Evolutionary conservation across 805 yeast species (phyloP).

Genomic region (Candida qinlingensis): DNA sequence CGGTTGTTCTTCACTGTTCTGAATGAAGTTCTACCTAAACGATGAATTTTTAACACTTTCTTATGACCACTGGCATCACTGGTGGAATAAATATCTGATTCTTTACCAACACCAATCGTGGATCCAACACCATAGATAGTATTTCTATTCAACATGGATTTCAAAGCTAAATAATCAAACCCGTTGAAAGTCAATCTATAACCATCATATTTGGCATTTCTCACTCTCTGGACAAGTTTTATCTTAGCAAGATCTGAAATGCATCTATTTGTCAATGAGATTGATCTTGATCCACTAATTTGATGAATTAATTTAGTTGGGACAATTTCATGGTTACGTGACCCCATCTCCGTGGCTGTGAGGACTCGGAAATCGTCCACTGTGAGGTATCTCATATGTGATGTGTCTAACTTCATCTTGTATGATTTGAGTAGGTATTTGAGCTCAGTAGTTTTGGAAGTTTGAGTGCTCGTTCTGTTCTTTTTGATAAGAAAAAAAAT

Average conservation of each 20-base stretch:
- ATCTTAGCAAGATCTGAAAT: conserved; percentile 85
- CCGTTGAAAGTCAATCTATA: conserved; percentile 86
- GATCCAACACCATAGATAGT: conserved; percentile 75
- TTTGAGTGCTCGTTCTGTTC: neutral
- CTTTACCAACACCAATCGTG: conserved; percentile 95
- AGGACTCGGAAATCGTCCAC: conserved; percentile 87
- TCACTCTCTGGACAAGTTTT: conserved; percentile 65
- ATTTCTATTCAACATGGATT: conserved; percentile 71
- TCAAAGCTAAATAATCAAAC: conserved; percentile 86
- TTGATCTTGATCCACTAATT: conserved; percentile 69
- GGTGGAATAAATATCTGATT: conserved; percentile 88
- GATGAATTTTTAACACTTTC: conserved; percentile 80
- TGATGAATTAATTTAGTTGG: conserved; percentile 83
- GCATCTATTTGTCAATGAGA: conserved; percentile 70
- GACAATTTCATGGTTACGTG: conserved; percentile 89
- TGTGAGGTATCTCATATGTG: conserved; percentile 90
- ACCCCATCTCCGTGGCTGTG: conserved; percentile 85
- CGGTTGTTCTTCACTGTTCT: conserved; percentile 89
- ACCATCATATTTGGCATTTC: conserved; percentile 95
- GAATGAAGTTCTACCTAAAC: conserved; percentile 92
- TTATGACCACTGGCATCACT: conserved; percentile 61
- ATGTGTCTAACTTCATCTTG: conserved; percentile 83
- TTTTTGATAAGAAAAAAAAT: neutral
- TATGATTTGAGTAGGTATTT: neutral
- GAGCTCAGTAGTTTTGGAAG: neutral